Evolutionary conservation across 2,329 filamentous ascomycete genomes (phyloP).

Genomic region (Neonectria faginata): DNA sequence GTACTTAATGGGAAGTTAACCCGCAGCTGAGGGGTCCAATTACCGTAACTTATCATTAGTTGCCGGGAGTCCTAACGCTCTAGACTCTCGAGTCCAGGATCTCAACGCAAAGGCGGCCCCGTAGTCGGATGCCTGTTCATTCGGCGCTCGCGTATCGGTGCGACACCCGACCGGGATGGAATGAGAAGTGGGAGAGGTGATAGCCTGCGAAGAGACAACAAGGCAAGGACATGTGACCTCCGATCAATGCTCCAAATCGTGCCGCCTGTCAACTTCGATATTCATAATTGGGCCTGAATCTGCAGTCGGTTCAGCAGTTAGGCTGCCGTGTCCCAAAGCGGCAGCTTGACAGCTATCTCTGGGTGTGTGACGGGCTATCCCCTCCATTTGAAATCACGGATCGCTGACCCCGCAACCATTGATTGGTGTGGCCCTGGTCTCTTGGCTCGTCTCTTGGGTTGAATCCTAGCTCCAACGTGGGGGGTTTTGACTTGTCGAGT

Average conservation of each 20-base stretch:
- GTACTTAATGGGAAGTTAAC: constrained; percentile 3
- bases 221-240: constrained; percentile 19
- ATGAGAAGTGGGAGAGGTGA: not conserved
- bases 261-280: constrained; percentile 11
- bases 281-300: not conserved
- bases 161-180: constrained; percentile 15
- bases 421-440: constrained; percentile 21
- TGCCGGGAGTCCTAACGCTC: not conserved
- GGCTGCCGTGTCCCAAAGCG: constrained; percentile 18
- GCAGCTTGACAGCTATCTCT: constrained; percentile 26
- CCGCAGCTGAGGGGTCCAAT: not conserved
- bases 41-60: not conserved
- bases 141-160: constrained; percentile 23
- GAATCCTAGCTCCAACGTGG: constrained; percentile 13
- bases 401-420: constrained; percentile 20
- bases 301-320: constrained; percentile 9
- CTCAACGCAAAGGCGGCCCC: not conserved
- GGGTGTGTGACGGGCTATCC: constrained; percentile 4
- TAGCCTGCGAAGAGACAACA: not conserved
- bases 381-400: constrained; percentile 10
- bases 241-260: constrained; percentile 18
- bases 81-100: constrained; percentile 2
- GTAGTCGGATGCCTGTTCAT: constrained; percentile 5
- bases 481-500: constrained; percentile 17
- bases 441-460: not conserved